Evolutionary conservation across 2,329 filamentous ascomycete species (phyloP).

Genomic region (Apiospora pterosperma): DNA sequence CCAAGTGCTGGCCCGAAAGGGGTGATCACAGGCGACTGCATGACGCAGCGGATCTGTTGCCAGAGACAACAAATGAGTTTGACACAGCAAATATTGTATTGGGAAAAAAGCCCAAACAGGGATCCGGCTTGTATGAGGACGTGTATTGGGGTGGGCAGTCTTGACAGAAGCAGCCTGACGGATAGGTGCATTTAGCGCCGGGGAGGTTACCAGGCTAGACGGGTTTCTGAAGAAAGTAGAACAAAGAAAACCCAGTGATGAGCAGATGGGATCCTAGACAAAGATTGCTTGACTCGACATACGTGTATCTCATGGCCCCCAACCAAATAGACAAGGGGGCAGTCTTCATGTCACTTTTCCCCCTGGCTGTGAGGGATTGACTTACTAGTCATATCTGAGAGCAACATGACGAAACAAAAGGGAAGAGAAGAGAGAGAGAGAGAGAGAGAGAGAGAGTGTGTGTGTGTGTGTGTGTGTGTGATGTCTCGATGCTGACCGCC

Average conservation of each 20-base stretch:
- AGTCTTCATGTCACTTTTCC: slow-evolving; percentile 12
- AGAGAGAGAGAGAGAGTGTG: too few species aligned
- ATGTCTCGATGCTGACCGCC: slow-evolving; percentile 26
- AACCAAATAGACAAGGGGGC: slow-evolving; percentile 17
- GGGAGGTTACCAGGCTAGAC: slow-evolving; percentile 32
- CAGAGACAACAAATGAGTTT: slow-evolving; percentile 37
- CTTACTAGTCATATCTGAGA: slow-evolving; percentile 18
- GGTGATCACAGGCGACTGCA: slow-evolving; percentile 37
- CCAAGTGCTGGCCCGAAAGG: slow-evolving; percentile 31
- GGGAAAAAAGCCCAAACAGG: slow-evolving; percentile 36
- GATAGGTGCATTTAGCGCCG: slow-evolving; percentile 47
- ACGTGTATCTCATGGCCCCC: slow-evolving; percentile 39
- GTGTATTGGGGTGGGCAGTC: slow-evolving; percentile 26
- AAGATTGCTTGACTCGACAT: slow-evolving; percentile 52
- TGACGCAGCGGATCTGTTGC: slow-evolving; percentile 34
- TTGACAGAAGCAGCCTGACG: slow-evolving; percentile 39
- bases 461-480: too few species aligned
- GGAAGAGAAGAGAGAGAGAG: slow-evolving; percentile 8
- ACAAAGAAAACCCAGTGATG: slow-evolving; percentile 41
- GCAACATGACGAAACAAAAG: slow-evolving; percentile 16
- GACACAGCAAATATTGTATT: slow-evolving; percentile 37
- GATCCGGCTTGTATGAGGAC: slow-evolving; percentile 35
- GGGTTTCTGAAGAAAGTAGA: slow-evolving; percentile 34
- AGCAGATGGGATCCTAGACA: slow-evolving; percentile 32
- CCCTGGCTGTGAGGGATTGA: slow-evolving; percentile 15